These are phyloP conservation scores for Apiospora pterosperma DNA, from an alignment of 2,329 filamentous ascomycete species.

Conservation along the genomic window DNA sequence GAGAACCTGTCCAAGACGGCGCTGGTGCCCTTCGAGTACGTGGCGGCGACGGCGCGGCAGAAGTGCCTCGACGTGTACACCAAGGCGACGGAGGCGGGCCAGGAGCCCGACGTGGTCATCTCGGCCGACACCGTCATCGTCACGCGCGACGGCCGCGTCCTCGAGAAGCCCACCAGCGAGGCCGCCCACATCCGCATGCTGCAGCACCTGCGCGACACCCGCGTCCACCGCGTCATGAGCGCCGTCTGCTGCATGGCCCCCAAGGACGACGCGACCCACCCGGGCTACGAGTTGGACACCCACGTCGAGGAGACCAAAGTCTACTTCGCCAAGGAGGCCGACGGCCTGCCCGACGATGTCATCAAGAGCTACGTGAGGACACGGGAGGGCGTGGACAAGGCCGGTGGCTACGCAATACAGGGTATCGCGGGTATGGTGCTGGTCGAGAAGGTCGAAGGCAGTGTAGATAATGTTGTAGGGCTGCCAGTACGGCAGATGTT, in stretches of 20 bases:
- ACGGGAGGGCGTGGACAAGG: constrained; percentile 91
- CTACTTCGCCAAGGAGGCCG: constrained; percentile 67
- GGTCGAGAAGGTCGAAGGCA: constrained; percentile 84
- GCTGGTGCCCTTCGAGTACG: constrained; percentile 84
- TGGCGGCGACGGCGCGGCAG: constrained; percentile 76
- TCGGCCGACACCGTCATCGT: constrained; percentile 91
- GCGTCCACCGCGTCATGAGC: constrained; percentile 79
- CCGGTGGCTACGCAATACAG: constrained; percentile 92
- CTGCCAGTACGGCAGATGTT: constrained; percentile 77
- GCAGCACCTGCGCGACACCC: constrained; percentile 72
- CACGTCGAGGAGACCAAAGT: constrained; percentile 90
- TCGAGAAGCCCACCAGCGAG: constrained; percentile 87
- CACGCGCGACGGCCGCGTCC: constrained; percentile 67
- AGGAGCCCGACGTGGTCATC: constrained; percentile 80
- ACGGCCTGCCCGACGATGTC: constrained; percentile 70
- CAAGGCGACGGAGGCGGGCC: constrained; percentile 34
- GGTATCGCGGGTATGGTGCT: constrained; percentile 82
- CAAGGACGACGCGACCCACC: constrained; percentile 72
- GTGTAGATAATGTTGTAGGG: constrained; percentile 91
- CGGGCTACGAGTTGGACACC: constrained; percentile 79
- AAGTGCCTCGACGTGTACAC: constrained; percentile 76
- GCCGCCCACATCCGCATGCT: constrained; percentile 83
- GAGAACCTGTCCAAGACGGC: constrained; percentile 78
- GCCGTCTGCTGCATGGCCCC: constrained; percentile 82
- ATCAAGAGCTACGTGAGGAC: constrained; percentile 77